Percentiles rank a stretch among this genome's conserved stretches.
phyloP scores from a whole-genome alignment of 1,284 basidiomycete species.

The Cryptococcus deneoformans region DNA sequence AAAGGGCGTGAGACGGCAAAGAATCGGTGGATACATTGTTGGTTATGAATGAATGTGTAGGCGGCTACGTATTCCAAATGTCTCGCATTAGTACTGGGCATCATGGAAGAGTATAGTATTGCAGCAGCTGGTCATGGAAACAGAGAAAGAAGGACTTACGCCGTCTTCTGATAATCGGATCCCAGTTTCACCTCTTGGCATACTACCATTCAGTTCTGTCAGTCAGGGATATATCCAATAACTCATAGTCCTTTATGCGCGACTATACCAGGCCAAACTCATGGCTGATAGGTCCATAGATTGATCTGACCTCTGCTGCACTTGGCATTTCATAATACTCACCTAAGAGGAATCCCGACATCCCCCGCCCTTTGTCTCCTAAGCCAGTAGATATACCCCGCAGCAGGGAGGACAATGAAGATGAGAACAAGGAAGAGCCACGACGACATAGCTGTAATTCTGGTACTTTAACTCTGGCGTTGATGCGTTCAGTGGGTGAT shows the following conservation, averaged over 20 bases:
- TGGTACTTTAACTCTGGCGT: too few relatives aligned
- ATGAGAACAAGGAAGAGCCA: slow-evolving; percentile 17
- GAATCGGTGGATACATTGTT: slow-evolving; percentile 41
- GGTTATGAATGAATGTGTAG: slow-evolving; percentile 32
- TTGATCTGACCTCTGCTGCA: too few relatives aligned
- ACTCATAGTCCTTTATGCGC: too few relatives aligned
- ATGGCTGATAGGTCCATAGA: too few relatives aligned
- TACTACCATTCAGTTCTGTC: slow-evolving; percentile 1
- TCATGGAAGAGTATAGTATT: too few relatives aligned
- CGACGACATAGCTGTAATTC: too few relatives aligned
- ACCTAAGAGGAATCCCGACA: slow-evolving; percentile 13
- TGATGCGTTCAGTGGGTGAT: too few relatives aligned
- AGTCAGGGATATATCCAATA: not conserved
- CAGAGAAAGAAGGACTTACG: slow-evolving; percentile 1
- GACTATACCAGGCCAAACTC: too few relatives aligned
- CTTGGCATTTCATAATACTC: not conserved
- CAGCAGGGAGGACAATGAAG: slow-evolving; percentile 20
- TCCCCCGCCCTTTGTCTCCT: not conserved
- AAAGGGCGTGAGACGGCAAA: slow-evolving; percentile 25
- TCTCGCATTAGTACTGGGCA: too few relatives aligned
- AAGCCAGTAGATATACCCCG: slow-evolving; percentile 21
- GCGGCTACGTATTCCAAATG: slow-evolving; percentile 19
- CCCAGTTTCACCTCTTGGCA: slow-evolving; percentile 4
- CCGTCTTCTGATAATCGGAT: slow-evolving; percentile 19
- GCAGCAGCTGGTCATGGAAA: too few relatives aligned